These are phyloP conservation scores for barrel medic (Medicago truncatula) DNA, from an alignment of 306 rosid genomes.

Conservation along the genomic window DNA sequence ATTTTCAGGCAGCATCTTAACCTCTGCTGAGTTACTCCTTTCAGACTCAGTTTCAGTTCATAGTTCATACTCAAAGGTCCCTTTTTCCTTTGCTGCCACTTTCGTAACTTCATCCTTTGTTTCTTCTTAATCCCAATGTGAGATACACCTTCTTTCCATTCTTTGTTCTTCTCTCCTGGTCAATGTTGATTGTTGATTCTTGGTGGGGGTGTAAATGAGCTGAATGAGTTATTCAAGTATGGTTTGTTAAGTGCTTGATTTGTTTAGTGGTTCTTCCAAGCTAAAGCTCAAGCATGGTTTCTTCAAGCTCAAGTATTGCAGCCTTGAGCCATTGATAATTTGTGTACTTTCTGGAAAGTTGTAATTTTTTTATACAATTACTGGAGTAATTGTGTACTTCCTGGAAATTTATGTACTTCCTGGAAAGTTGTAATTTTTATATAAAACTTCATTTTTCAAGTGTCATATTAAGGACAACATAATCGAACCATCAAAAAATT, in stretches of 20 bases:
- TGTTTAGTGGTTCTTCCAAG: background rate
- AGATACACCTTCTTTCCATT: background rate
- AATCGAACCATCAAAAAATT: background rate
- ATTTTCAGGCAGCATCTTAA: background rate
- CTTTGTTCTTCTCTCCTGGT: background rate
- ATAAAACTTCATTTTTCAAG: background rate
- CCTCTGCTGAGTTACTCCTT: background rate
- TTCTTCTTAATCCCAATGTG: background rate
- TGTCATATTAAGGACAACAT: background rate
- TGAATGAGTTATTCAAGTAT: background rate
- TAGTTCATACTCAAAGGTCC: constrained; percentile 1
- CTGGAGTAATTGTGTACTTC: background rate
- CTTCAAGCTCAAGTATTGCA: constrained; percentile 3
- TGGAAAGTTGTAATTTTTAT: background rate
- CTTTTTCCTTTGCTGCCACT: background rate
- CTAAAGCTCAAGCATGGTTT: background rate
- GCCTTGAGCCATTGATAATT: background rate
- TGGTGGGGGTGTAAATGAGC: constrained; percentile 3
- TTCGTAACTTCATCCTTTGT: background rate
- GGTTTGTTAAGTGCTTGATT: background rate
- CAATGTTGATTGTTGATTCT: constrained; percentile 2
- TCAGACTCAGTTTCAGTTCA: constrained; percentile 14
- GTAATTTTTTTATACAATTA: constrained; percentile 10
- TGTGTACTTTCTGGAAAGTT: background rate
- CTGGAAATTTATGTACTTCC: too few species aligned